A percentile compares a stretch with the other conserved stretches of the same genome.
phyloP scores from a whole-genome alignment of 768 basidiomycete genomes.

The Mycena leptocephala region DNA sequence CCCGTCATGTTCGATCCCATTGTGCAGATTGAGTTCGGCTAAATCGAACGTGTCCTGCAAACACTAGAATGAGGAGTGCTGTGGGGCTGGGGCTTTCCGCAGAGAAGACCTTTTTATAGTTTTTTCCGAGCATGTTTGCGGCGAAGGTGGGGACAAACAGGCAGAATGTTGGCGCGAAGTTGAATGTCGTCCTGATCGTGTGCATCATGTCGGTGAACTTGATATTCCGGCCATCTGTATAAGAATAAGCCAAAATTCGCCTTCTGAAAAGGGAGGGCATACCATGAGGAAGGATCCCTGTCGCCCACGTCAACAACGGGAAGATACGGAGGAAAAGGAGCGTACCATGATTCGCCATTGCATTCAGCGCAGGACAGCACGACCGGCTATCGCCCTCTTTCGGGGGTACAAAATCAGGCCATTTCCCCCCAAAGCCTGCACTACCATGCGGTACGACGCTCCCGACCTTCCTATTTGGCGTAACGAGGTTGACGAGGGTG shows the following conservation, averaged over 20 bases:
- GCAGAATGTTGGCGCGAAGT: conserved; percentile 65
- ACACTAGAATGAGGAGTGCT: no score
- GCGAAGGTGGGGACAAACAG: conserved; percentile 57
- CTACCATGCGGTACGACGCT: conserved; percentile 51
- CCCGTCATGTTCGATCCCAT: conserved; percentile 63
- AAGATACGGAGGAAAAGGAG: background rate
- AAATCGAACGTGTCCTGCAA: conserved; percentile 58
- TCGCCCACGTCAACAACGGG: background rate
- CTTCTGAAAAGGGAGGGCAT: conserved; percentile 43
- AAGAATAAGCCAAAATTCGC: background rate
- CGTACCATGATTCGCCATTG: conserved; percentile 72
- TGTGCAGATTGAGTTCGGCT: conserved; percentile 64
- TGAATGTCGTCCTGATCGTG: conserved; percentile 59
- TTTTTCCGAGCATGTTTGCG: conserved; percentile 55
- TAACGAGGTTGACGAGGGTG: conserved; percentile 51
- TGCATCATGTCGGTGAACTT: conserved; percentile 48
- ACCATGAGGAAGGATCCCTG: conserved; percentile 24
- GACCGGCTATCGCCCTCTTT: conserved; percentile 61
- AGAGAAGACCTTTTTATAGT: conserved; percentile 45
- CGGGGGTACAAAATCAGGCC: conserved; percentile 62
- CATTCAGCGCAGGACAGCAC: conserved; percentile 69
- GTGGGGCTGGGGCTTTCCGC: background rate
- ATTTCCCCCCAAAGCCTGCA: conserved; percentile 48
- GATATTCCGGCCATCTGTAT: conserved; percentile 59
- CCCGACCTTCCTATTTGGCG: conserved; percentile 51